These are phyloP conservation scores for Coniosporium tulheliwenetii DNA, from an alignment of 2,329 filamentous ascomycete genomes.

Conservation along the genomic window DNA sequence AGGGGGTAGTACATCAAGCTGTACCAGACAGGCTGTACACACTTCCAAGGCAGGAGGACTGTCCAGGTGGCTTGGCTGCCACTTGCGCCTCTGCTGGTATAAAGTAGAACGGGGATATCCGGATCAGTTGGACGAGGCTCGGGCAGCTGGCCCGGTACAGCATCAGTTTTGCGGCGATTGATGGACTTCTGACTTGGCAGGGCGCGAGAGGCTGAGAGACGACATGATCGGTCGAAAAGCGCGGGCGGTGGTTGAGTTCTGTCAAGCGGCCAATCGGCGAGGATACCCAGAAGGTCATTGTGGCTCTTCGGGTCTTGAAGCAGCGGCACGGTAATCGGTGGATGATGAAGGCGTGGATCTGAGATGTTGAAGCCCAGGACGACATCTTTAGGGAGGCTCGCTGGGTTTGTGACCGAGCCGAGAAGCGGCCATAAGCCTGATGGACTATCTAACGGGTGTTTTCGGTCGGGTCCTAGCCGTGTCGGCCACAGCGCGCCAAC, in stretches of 20 bases:
- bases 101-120: conserved; percentile 59
- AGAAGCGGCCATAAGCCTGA: conserved; percentile 38
- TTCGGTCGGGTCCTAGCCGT: conserved; percentile 8
- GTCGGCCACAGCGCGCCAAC: conserved; percentile 47
- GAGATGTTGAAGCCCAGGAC: conserved; percentile 57
- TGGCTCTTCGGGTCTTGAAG: conserved; percentile 6
- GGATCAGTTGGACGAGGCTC: conserved; percentile 47
- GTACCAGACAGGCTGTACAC: conserved; percentile 74
- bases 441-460: conserved; percentile 16
- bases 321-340: conserved; percentile 25
- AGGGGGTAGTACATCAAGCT: conserved; percentile 69
- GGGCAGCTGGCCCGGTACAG: conserved; percentile 47
- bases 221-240: conserved; percentile 53
- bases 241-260: conserved; percentile 28
- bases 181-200: conserved; percentile 65
- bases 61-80: conserved; percentile 63
- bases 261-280: conserved; percentile 7
- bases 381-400: conserved; percentile 52
- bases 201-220: conserved; percentile 48
- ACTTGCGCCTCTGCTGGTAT: conserved; percentile 1
- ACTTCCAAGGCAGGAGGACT: conserved; percentile 79
- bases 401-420: conserved; percentile 47
- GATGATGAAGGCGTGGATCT: conserved; percentile 70
- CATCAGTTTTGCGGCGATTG: conserved; percentile 55
- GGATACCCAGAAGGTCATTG: conserved; percentile 12